Conservation (phyloP, 1,139 yeast genomes). For the Pichia sp. region DNA sequence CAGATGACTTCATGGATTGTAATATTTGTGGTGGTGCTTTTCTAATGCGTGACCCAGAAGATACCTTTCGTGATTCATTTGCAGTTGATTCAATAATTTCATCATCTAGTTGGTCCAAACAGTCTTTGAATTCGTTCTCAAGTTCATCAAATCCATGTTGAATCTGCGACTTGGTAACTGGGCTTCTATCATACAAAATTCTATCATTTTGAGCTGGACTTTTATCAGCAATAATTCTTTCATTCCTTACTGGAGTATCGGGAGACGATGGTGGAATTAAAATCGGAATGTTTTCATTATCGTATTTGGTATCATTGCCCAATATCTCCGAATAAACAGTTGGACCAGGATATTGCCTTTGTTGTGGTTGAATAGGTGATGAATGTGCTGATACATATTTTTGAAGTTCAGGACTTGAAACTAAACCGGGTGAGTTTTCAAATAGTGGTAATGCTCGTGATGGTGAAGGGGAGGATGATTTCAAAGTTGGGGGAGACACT, state of each 20-base stretch:
- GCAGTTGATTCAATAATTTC: not conserved
- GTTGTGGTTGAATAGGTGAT: not conserved
- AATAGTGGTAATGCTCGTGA: not conserved
- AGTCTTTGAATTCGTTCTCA: slow-evolving; percentile 23
- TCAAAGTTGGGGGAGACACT: slow-evolving; percentile 3
- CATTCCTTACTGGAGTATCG: not conserved
- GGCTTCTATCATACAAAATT: not conserved
- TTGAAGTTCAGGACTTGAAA: no score
- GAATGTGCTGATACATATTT: no score
- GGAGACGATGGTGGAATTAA: slow-evolving; percentile 4
- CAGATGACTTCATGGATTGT: not conserved
- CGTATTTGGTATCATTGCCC: not conserved
- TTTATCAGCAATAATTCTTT: not conserved
- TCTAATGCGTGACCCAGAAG: not conserved
- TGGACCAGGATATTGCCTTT: not conserved
- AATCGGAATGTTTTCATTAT: not conserved
- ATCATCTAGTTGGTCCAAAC: slow-evolving; percentile 15
- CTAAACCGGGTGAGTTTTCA: no score
- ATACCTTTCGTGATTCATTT: not conserved
- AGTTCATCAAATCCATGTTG: slow-evolving; percentile 19
- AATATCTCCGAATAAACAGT: not conserved
- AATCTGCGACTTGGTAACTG: slow-evolving; percentile 1
- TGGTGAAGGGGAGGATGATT: not conserved
- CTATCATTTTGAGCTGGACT: not conserved
- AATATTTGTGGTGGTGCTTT: slow-evolving; percentile 3